Evolutionary conservation across 1,139 yeast species (phyloP), one percentile per base, ranked within the genome.

Genomic region (Candida smagusa): DNA sequence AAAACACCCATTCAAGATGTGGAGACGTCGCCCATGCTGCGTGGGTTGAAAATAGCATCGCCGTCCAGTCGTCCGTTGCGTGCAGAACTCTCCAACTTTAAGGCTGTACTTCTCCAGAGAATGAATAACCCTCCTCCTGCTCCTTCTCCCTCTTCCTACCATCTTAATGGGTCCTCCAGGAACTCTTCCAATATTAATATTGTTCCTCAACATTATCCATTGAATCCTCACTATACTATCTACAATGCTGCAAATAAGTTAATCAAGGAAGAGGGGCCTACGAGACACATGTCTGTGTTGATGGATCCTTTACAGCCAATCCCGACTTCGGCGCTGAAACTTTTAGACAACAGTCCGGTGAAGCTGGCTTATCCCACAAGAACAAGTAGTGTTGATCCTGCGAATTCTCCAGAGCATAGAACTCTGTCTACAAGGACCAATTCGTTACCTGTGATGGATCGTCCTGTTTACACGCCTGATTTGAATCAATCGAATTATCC

Each of bases 191-290:
- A 39, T 35, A 29, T 31, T 23, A 37, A 31, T 30, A 49, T 49
- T 23, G 59, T 61, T 6, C 68, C 69, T 3, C 71, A 65, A 45
- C 61, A 56, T 34, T 65, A 65, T 37, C 69, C 72, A 1, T 46
- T 65, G 29, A 64, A 65, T 40, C 70, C 69, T 1, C 64, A 65
- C 42, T 65, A 64, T 45, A 47, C 65, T 12, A 53, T 60, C 26
- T 59, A 58, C 43, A 49, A 49, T 34, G 50, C 46, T 4, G 43
- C 43, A 7, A 40, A 37, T 21, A 40, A 36, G 30, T 28, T 39
- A n/a, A 28, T 41, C 22, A 41, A 39, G 27, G 44, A 39, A 27
- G 44, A 35, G 12, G 41, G 38, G 6, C 6, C 31, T 16, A 34
- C 16, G 8, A 48, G 65, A 16, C 59, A 61, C 37, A 49, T 52